Base-by-base conservation (phyloP, 2,329 filamentous ascomycete genomes). In the Diaporthe citrichinensis region DNA sequence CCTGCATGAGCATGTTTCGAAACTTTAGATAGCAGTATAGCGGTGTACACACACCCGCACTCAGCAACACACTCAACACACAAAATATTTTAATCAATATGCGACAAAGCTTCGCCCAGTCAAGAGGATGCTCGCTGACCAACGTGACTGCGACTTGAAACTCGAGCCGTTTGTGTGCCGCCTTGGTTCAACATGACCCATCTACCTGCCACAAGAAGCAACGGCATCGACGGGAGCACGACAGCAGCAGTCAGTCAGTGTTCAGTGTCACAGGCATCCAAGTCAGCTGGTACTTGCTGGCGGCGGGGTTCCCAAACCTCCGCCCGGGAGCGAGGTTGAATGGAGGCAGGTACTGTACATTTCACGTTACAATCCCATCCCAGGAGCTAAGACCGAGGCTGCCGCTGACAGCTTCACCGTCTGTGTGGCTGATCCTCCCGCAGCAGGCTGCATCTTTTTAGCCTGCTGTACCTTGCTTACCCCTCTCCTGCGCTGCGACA, bases 361-460 rank as follows among this genome's bases (percentile, higher is more conserved):
- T 14, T 31, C 31, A 31, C 31, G 31, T 31, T 5, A 5, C 31
- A 31, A 31, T n/a, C n/a, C n/a, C n/a, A n/a, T n/a, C n/a, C n/a
- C n/a, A n/a, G 31, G 57, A 31, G 1, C 5, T 3, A 58, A 23
- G 3, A 17, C 46, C 65, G 65, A 68, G 65, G 65, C 65, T 68
- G 65, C 46, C 65, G 65, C 65, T 68, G 65, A 68, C 65, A 68
- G 65, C 31, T 68, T 68, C 65, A 69, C 65, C 49, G 65, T 69
- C 65, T 55, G 65, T 41, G 65, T 55, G 65, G 65, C 49, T 55
- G 34, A 55, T 69, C 62, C 65, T 68, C 28, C 46, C 46, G 62
- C 62, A 36, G 23, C 34, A 53, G 28, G 41, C 25, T 23, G 61
- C 41, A 49, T 46, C 15, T 46, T 9, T 3, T 23, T 39, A 59